These are phyloP conservation scores for Moniliella sp. DNA, from an alignment of 1,284 basidiomycete species.

Conservation along the genomic window DNA sequence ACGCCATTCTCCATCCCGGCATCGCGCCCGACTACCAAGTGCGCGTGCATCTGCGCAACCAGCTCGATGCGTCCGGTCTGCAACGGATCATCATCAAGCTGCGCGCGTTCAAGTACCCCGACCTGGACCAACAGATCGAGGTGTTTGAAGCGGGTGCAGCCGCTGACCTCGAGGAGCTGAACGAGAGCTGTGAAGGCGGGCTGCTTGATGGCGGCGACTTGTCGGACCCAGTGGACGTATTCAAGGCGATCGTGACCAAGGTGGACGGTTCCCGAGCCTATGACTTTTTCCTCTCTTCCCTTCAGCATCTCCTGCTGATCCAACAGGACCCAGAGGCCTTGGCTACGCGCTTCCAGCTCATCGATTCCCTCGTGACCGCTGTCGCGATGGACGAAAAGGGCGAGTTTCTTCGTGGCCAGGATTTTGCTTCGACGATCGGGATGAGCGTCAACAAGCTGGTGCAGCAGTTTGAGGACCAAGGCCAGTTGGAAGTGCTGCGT, in stretches of 20 bases:
- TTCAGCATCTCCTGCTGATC: conserved; percentile 79
- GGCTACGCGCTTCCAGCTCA: conserved; percentile 69
- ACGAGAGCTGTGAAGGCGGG: conserved; percentile 54
- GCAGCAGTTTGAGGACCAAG: conserved; percentile 71
- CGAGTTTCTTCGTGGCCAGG: conserved; percentile 39
- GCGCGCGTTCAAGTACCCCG: conserved; percentile 44
- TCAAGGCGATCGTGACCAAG: conserved; percentile 54
- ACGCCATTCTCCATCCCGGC: conserved; percentile 20
- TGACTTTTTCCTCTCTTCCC: conserved; percentile 68
- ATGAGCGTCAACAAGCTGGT: conserved; percentile 72
- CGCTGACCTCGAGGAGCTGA: conserved; percentile 56
- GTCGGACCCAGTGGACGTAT: conserved; percentile 63
- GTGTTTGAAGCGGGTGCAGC: conserved; percentile 49
- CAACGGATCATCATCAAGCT: conserved; percentile 53
- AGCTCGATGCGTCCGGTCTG: conserved; percentile 71
- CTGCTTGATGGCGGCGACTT: conserved; percentile 59
- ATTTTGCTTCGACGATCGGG: conserved; percentile 61
- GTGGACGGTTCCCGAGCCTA: conserved; percentile 56
- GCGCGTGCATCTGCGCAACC: conserved; percentile 59
- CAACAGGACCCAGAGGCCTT: conserved; percentile 50
- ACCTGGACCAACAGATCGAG: conserved; percentile 50
- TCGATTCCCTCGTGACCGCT: conserved; percentile 76
- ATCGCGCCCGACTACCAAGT: conserved; percentile 42
- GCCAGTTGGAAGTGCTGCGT: too few species aligned
- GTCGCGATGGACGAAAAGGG: conserved; percentile 74